Conservation (phyloP, 805 yeast genomes). For the Starmerella lactis-condensi region DNA sequence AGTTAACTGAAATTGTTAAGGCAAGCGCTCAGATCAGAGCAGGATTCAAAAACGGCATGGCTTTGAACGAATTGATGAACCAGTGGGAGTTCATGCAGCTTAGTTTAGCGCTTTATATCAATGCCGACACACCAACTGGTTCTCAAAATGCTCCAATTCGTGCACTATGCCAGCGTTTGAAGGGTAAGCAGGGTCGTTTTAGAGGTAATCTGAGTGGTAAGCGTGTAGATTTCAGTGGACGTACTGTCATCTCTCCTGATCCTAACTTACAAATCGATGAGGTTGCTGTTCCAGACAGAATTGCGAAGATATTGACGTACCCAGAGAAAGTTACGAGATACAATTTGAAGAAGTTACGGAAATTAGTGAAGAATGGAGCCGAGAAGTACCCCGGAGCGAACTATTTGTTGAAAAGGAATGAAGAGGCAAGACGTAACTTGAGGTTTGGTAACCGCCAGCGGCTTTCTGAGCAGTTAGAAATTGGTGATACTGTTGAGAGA, state of each 20-base stretch:
- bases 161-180: conserved; percentile 90
- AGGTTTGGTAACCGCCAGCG: conserved; percentile 71
- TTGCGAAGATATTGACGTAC: conserved; percentile 85
- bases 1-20: conserved; percentile 91
- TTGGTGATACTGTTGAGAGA: conserved; percentile 90
- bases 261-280: conserved; percentile 89
- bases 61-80: conserved; percentile 86
- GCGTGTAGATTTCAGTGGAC: conserved; percentile 94
- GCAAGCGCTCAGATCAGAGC: conserved; percentile 86
- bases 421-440: conserved; percentile 53
- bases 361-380: conserved; percentile 67
- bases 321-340: conserved; percentile 89
- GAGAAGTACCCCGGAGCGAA: conserved; percentile 91
- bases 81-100: conserved; percentile 97
- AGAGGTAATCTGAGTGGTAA: conserved; percentile 96
- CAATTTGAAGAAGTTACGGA: conserved; percentile 59
- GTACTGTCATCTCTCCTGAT: conserved; percentile 97
- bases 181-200: conserved; percentile 97
- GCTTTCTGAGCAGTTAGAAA: conserved; percentile 53
- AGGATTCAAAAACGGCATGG: conserved; percentile 86
- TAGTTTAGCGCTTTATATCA: conserved; percentile 92
- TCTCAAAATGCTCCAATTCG: conserved; percentile 56
- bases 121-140: conserved; percentile 73
- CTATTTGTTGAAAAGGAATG: conserved; percentile 65
- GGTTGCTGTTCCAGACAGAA: conserved; percentile 95